These are phyloP conservation scores for Trichosporon sp. DNA, from an alignment of 1,284 basidiomycete species.

Conservation along the genomic window DNA sequence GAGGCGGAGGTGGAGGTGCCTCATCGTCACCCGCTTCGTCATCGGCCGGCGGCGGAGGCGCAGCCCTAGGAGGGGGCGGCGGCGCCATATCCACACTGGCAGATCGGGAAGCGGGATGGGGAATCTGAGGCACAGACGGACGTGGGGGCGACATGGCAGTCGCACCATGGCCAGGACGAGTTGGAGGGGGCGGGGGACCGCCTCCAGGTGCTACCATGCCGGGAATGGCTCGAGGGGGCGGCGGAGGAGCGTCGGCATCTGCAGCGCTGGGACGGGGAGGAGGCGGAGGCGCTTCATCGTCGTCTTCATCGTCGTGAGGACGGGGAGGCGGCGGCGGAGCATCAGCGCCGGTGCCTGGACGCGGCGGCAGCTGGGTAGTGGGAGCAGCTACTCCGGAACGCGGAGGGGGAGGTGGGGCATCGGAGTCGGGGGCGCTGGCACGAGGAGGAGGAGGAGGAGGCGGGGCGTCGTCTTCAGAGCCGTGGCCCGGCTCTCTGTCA, in stretches of 20 bases:
- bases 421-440: constrained; percentile 29
- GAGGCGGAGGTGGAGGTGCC: constrained; percentile 35
- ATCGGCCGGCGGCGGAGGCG: constrained; percentile 10
- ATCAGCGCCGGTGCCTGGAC: background rate
- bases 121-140: constrained; percentile 4
- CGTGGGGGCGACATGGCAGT: background rate
- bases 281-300: constrained; percentile 3
- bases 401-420: constrained; percentile 28
- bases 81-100: background rate
- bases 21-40: constrained; percentile 13
- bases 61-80: background rate
- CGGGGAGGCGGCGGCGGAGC: constrained; percentile 20
- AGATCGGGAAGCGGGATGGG: background rate
- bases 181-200: background rate
- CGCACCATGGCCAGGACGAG: background rate
- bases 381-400: background rate
- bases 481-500: constrained; percentile 25
- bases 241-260: background rate
- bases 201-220: background rate
- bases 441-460: constrained; percentile 35
- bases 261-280: background rate
- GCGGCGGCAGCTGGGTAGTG: constrained; percentile 15
- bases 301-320: background rate
- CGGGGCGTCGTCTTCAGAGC: constrained; percentile 28
- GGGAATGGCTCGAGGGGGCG: background rate